A percentile compares a stretch with the other conserved stretches of the same genome.
phyloP scores from a whole-genome alignment of 257 asterid species.

The Voacanga thouarsii region DNA sequence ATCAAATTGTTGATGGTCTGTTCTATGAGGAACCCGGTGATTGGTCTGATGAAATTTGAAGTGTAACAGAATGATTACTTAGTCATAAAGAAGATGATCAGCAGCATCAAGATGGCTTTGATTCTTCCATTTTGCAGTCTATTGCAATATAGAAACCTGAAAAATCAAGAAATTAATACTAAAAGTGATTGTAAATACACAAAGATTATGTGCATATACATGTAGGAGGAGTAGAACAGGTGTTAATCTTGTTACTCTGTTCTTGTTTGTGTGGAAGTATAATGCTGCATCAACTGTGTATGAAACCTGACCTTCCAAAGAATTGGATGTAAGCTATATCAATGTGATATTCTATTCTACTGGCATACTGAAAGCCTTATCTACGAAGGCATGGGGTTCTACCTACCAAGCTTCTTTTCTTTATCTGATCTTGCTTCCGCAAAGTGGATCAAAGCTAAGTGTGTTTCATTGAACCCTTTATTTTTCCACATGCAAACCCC shows the following conservation, averaged over 20 bases:
- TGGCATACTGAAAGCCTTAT: not conserved
- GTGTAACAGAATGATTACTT: not conserved
- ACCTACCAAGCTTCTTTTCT: no score
- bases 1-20: constrained; percentile 73
- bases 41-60: constrained; percentile 45
- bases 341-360: not conserved
- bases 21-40: constrained; percentile 61
- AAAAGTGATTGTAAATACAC: not conserved
- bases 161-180: not conserved
- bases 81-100: not conserved
- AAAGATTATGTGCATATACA: not conserved
- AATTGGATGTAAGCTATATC: not conserved
- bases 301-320: not conserved
- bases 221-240: no score
- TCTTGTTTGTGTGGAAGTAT: not conserved
- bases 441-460: no score
- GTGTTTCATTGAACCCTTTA: no score
- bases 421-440: no score
- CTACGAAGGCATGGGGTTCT: no score
- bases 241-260: not conserved
- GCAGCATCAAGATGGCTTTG: not conserved
- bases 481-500: no score
- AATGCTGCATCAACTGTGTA: no score
- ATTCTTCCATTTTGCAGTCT: not conserved
- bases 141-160: not conserved